Base-by-base conservation (phyloP, 2,329 filamentous ascomycete species). In the Claviceps pusilla region DNA sequence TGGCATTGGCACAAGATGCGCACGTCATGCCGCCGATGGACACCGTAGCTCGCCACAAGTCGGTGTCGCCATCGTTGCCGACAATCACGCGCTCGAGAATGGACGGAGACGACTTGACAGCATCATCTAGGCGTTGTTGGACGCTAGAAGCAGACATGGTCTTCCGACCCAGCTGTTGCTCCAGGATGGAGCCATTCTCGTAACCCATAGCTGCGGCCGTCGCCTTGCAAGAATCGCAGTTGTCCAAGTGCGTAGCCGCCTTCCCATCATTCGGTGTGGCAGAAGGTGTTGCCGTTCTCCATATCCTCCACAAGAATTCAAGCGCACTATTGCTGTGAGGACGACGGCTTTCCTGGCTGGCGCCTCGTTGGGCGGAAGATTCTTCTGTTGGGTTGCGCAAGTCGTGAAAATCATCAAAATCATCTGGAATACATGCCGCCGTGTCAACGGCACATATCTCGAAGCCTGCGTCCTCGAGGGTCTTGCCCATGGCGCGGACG, bases 11-110 rank as follows among this genome's bases (percentile, higher is more conserved):
- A 62, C 86, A 89, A 12, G 83, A 76, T 14, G 81, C 79, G 64
- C 86, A 89, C 4, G 82, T 87, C 84, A 89, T 88, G 52, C 85
- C 85, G 33, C 76, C 79, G 45, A 89, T 75, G 24, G 82, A 78
- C n/a, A 82, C 58, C 0, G 70, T 75, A 2, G 73, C 77, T 43
- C 73, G 68, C 73, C 76, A 82, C 24, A 54, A 39, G 43, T 29
- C 43, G 43, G 14, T 48, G 47, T 57, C 39, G 39, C 9, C 12
- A 6, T 39, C 52, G 42, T 57, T 53, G 37, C 59, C 59, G 46
- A 62, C 56, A 24, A 64, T 53, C 16, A 67, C 59, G 49, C 57
- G 51, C 39, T 64, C 59, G 6, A 67, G 57, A 35, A 60, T 53
- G 28, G 59, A 51, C 10, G 59, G 52, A 1, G 56, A 50, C 14